Base-by-base conservation (phyloP, 352 stramenopile species). In the Phytopythium aichiense region DNA sequence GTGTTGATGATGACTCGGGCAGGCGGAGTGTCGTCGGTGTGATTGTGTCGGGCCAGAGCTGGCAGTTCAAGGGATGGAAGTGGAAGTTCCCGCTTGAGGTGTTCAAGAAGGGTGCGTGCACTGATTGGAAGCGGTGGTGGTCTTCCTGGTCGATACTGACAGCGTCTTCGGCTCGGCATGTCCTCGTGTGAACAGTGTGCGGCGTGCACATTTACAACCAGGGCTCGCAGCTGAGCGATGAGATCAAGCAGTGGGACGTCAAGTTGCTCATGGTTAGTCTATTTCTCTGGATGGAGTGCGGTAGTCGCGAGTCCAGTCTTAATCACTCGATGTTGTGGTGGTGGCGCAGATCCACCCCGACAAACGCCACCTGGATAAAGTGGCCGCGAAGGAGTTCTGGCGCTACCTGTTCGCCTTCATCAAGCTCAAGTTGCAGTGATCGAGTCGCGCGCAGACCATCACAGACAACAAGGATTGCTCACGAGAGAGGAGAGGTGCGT, bases 61-160 rank as follows among this genome's bases (percentile, higher is more conserved):
- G 91, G 91, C 91, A 97, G 73, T 97, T 97, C 63, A 97, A 97
- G 77, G 91, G 89, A 15, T 97, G 91, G 91, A 92, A 96, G 72
- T 97, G 84, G 80, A 91, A 94, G 51, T 95, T 96, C 65, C 91
- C 91, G 18, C 73, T 97, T 5, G 86, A 95, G 61, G 74, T 97
- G 7, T 97, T 97, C 68, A 94, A 97, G 74, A 89, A 94, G 79
- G 86, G 88, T 95, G 48, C 9, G 55, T 38, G 28, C 6, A 16
- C 28, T 37, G 0, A 4, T 38, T 7, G 35, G 46, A 63, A 28
- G 31, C 6, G 4, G 31, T 15, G 4, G 11, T 53, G 12, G 18
- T 33, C 33, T 23, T 18, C 18, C 15, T 33, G 4, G 31, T 18
- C 5, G 8, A 13, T 16, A 15, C 53, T 58, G 15, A 58, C 53